A percentile compares a stretch with the other conserved stretches of the same genome.
Evolutionary conservation across 2,329 filamentous ascomycete species (phyloP).

Genomic region (Coniella lustricola): DNA sequence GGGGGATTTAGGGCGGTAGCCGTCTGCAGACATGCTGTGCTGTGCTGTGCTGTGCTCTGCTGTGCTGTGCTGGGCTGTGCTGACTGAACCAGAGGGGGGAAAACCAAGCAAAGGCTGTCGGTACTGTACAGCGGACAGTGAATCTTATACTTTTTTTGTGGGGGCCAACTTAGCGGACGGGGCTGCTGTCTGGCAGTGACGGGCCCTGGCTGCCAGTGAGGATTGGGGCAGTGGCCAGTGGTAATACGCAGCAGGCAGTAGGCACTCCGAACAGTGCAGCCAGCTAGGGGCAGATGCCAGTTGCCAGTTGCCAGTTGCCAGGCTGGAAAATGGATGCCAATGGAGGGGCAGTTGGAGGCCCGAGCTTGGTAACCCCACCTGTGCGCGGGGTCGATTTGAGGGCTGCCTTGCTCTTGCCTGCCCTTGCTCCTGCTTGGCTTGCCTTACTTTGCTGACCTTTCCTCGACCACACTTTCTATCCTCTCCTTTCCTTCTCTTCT

Average conservation of each 20-base stretch:
- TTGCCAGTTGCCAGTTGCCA: too few relatives aligned
- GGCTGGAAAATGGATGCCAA: neutral
- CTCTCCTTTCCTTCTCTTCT: neutral
- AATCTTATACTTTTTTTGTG: conserved; percentile 1
- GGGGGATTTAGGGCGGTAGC: conserved; percentile 52
- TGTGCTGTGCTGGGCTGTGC: neutral
- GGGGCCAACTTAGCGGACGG: neutral
- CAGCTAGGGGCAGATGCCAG: neutral
- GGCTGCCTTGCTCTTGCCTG: neutral
- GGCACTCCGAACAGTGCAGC: neutral
- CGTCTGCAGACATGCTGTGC: conserved; percentile 24
- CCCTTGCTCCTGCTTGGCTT: neutral
- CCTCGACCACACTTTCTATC: too few relatives aligned
- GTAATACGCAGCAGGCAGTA: neutral
- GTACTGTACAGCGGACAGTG: neutral
- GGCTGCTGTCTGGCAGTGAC: neutral
- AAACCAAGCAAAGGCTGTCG: too few relatives aligned
- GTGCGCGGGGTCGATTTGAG: neutral
- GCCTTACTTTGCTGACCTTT: too few relatives aligned
- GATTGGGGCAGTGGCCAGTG: too few relatives aligned
- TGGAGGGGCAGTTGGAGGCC: neutral
- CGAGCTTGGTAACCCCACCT: neutral
- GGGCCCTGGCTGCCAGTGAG: too few relatives aligned
- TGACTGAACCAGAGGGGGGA: too few relatives aligned
- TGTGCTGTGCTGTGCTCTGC: conserved; percentile 1